Percentiles rank a stretch among this genome's conserved stretches.
Conservation (phyloP, 2,329 filamentous ascomycete genomes). For the Myotisia sp. region DNA sequence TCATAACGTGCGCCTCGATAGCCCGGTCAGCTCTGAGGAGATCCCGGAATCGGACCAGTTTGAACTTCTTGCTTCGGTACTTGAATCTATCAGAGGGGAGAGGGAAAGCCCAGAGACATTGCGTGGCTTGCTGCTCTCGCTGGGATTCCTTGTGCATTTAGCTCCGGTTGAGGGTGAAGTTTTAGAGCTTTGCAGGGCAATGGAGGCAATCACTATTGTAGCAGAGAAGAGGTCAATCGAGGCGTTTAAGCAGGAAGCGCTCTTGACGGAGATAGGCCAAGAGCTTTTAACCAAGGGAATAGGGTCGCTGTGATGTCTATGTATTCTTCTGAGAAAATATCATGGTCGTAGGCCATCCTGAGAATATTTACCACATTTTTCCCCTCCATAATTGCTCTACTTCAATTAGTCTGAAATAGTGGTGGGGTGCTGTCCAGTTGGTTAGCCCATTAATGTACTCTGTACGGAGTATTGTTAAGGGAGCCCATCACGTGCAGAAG, state of each 20-base stretch:
- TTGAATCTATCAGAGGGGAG: conserved; percentile 55
- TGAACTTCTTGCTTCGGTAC: conserved; percentile 63
- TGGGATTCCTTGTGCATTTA: conserved; percentile 64
- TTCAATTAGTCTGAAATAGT: too few relatives aligned
- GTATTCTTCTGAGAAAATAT: too few relatives aligned
- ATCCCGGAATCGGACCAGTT: conserved; percentile 59
- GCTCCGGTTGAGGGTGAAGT: conserved; percentile 57
- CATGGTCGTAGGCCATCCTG: too few relatives aligned
- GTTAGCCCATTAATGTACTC: too few relatives aligned
- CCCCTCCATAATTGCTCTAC: too few relatives aligned
- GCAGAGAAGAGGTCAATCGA: conserved; percentile 38
- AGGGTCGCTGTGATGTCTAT: too few relatives aligned
- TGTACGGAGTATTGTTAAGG: too few relatives aligned
- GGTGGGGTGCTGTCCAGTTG: too few relatives aligned
- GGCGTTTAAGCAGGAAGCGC: conserved; percentile 41
- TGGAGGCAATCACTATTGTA: conserved; percentile 59
- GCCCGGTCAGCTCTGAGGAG: conserved; percentile 34
- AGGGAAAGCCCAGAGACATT: conserved; percentile 50
- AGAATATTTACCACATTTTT: too few relatives aligned
- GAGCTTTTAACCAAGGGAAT: conserved; percentile 33
- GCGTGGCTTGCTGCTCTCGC: conserved; percentile 59
- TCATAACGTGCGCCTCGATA: conserved; percentile 48
- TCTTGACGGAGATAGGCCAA: conserved; percentile 40
- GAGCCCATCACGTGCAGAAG: too few relatives aligned
- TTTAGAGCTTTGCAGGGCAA: conserved; percentile 60